Base-by-base conservation (phyloP, 2,329 filamentous ascomycete genomes). In the Aureobasidium sp. region DNA sequence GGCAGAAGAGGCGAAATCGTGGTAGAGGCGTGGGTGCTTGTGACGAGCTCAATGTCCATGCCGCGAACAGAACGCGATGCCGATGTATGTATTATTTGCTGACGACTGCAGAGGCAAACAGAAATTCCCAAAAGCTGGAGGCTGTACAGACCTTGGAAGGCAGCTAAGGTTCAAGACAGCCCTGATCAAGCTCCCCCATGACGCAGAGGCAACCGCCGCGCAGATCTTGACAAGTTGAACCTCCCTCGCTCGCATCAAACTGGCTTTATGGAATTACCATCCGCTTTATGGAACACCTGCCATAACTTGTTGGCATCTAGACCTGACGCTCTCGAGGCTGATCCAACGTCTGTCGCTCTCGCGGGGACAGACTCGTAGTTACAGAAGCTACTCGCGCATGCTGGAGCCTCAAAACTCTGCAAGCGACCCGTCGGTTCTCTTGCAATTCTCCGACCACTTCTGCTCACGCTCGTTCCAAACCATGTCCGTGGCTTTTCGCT, bases 401-500 rank as follows among this genome's bases (percentile, higher is more conserved):
- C 25, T 20, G 37, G 27, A 56, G 27, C 52, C 31, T 25, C 55
- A 37, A 37, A 47, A 37, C 42, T 39, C 31, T 58, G 55, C 55
- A 48, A 48, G 42, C 55, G 55, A 58, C 55, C 55, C 42, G 41
- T 11, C 41, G 20, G 9, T 58, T 39, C 41, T 47, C 42, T 39
- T 25, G 9, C 55, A 58, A 47, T 48, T 47, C 55, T 58, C 55
- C 37, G 34, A 44, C n/a, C 45, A 5, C 31, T 20, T 22, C 17
- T 57, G 53, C 41, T 44, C 53, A 41, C 27, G 27, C 41, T 57
- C 53, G 53, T 34, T 29, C 53, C 42, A 48, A 60, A 60, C 36
- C 45, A 17, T 42, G 57, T 51, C 57, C 25, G 36, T 60, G 57
- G 57, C 57, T 60, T 42, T 20, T 60, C 57, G 45, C 57, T 51